A percentile compares a stretch with the other conserved stretches of the same genome.
Conservation (phyloP, 805 yeast species). For the Saccharomycopsis schoenii region DNA sequence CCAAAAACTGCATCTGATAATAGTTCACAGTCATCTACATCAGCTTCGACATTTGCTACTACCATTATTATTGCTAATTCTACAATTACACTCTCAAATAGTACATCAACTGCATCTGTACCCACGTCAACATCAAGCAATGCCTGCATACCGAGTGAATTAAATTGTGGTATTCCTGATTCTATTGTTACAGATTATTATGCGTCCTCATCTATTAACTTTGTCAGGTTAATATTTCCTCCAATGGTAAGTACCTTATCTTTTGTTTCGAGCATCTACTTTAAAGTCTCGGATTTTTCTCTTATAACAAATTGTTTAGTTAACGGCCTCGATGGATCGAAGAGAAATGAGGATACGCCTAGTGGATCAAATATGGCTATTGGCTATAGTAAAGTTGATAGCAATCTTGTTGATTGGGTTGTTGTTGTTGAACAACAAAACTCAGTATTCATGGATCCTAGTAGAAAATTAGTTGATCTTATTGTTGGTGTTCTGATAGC, state of each 20-base stretch:
- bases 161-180: slow-evolving; percentile 6
- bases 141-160: background rate
- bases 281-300: slow-evolving; percentile 22
- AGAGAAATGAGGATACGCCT: slow-evolving; percentile 29
- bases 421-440: slow-evolving; percentile 60
- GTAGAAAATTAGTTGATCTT: slow-evolving; percentile 50
- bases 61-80: background rate
- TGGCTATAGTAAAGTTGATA: slow-evolving; percentile 35
- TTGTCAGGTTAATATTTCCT: slow-evolving; percentile 30
- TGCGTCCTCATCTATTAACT: slow-evolving; percentile 12
- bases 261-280: slow-evolving; percentile 6
- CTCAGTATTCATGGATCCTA: slow-evolving; percentile 50
- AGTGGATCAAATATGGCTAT: slow-evolving; percentile 37
- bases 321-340: slow-evolving; percentile 33
- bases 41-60: background rate
- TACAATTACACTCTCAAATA: slow-evolving; percentile 3
- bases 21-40: background rate
- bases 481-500: slow-evolving; percentile 73
- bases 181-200: slow-evolving; percentile 11
- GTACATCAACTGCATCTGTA: background rate
- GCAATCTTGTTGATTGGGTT: slow-evolving; percentile 49
- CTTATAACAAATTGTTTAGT: slow-evolving; percentile 27
- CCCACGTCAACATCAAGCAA: slow-evolving; percentile 1
- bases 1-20: background rate
- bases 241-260: slow-evolving; percentile 23